Evolutionary conservation across 2,329 filamentous ascomycete genomes (phyloP).

Genomic region (Cucurbitaria berberidis): DNA sequence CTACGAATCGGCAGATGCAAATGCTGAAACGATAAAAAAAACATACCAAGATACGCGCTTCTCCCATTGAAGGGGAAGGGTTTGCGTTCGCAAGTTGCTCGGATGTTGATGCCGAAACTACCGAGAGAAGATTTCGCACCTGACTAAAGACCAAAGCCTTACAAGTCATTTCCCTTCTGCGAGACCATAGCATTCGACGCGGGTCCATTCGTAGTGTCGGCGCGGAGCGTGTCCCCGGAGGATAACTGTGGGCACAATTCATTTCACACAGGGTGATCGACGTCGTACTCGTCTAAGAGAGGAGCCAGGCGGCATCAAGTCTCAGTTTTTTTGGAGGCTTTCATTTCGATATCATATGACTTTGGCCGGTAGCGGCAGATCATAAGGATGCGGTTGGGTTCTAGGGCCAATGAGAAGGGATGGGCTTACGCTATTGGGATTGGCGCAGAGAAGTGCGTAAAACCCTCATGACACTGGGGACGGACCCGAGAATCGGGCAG

Average conservation of each 20-base stretch:
- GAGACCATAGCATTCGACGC: background rate
- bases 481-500: constrained; percentile 1
- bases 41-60: background rate
- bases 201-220: background rate
- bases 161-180: too few relatives aligned
- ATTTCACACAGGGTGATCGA: constrained; percentile 24
- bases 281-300: constrained; percentile 15
- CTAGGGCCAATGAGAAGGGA: constrained; percentile 20
- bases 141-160: background rate
- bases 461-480: constrained; percentile 23
- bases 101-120: background rate
- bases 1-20: background rate
- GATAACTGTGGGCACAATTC: background rate
- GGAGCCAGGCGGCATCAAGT: constrained; percentile 21
- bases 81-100: background rate
- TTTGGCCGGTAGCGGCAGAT: constrained; percentile 30
- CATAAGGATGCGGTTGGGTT: constrained; percentile 13
- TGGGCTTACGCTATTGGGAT: constrained; percentile 12
- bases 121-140: background rate
- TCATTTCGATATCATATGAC: constrained; percentile 6
- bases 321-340: constrained; percentile 1
- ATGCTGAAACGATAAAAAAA: background rate
- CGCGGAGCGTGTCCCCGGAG: background rate
- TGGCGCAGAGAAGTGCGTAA: constrained; percentile 19
- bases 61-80: background rate